Percentiles rank a stretch among this genome's conserved stretches.
These are phyloP conservation scores for Vitis hybrid DNA, from an alignment of 177 flowering plant genomes.

Conservation along the genomic window DNA sequence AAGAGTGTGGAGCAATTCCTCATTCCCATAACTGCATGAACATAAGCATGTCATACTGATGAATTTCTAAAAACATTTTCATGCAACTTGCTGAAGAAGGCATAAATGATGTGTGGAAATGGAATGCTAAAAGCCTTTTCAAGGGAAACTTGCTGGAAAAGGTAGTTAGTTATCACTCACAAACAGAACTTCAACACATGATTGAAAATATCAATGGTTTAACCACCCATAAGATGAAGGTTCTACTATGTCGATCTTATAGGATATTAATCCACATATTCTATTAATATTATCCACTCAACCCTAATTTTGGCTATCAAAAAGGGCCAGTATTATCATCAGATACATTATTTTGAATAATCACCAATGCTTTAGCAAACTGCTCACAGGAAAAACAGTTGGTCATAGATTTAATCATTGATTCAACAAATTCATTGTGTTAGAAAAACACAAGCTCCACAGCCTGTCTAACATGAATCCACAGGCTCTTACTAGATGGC, in stretches of 20 bases:
- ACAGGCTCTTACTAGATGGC: neutral
- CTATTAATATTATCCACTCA: no score
- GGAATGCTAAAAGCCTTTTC: no score
- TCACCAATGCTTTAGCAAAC: neutral
- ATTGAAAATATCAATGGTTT: neutral
- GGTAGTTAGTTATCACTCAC: neutral
- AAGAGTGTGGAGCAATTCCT: constrained; percentile 65
- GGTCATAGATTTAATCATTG: neutral
- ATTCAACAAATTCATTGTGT: neutral
- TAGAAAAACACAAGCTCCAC: neutral
- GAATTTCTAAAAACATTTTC: no score
- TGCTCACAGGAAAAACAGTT: neutral
- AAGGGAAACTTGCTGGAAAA: neutral
- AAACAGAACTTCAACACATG: neutral
- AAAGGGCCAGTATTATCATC: neutral
- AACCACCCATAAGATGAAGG: neutral
- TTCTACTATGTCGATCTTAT: neutral
- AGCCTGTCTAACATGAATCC: neutral
- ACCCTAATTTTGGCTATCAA: no score
- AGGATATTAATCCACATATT: no score
- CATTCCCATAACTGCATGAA: constrained; percentile 69
- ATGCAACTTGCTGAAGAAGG: no score
- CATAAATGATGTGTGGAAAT: no score
- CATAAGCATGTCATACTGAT: no score
- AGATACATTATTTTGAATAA: neutral